Conservation (phyloP, 768 basidiomycete genomes). For the Tricholoma flavovirens region DNA sequence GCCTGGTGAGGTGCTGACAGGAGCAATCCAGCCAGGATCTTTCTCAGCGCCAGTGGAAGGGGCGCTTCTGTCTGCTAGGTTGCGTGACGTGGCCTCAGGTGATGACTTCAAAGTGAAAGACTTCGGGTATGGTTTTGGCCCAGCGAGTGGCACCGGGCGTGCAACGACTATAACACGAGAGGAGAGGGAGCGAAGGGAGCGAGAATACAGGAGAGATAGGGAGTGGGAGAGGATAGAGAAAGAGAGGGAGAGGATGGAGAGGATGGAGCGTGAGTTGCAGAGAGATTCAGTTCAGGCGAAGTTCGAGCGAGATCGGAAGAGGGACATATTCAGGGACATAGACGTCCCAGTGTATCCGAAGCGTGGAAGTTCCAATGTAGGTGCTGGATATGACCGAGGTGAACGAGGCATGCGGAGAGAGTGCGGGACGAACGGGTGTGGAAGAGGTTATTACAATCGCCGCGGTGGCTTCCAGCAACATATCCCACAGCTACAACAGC, state of each 20-base stretch:
- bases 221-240: not conserved
- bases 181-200: constrained; percentile 23
- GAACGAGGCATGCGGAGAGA: constrained; percentile 26
- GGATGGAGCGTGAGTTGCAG: not conserved
- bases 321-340: constrained; percentile 11
- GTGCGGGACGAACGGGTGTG: constrained; percentile 26
- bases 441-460: constrained; percentile 32
- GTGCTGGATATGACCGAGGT: constrained; percentile 6
- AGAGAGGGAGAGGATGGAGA: not conserved
- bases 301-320: constrained; percentile 3
- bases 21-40: not conserved
- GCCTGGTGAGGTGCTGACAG: not conserved
- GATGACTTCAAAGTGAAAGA: constrained; percentile 53
- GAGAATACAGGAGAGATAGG: constrained; percentile 6
- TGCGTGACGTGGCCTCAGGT: constrained; percentile 11
- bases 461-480: constrained; percentile 28
- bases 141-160: constrained; percentile 31
- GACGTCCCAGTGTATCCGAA: constrained; percentile 4
- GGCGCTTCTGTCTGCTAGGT: not conserved
- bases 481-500: constrained; percentile 1
- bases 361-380: constrained; percentile 5
- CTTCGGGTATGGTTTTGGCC: constrained; percentile 62
- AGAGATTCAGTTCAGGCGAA: not conserved
- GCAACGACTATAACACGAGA: constrained; percentile 24
- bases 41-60: not conserved